Base-by-base conservation (phyloP, 108 stramenopile genomes). In the Cyclotella kingstonii region DNA sequence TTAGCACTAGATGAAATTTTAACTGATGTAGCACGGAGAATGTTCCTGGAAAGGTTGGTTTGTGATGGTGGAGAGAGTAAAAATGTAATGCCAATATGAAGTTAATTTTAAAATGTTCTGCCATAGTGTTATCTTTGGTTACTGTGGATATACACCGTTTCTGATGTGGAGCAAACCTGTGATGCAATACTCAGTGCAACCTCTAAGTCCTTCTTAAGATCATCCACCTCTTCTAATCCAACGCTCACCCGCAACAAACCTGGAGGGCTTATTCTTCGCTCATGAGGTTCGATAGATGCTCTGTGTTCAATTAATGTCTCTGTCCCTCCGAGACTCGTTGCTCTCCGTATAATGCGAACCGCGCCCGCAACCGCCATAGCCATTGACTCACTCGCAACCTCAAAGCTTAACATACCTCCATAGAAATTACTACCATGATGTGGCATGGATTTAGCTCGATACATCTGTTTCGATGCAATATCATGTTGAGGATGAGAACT, bases 311-410 rank as follows among this genome's bases (percentile, higher is more conserved):
- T 85, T 22, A 98, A 66, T 1, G 94, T 91, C 77, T 98, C 97
- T 7, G 96, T 95, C 27, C 95, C 97, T n/a, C 97, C 97, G 22
- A 98, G 70, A 66, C 90, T 92, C 17, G 95, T 96, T 19, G 96
- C 97, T 29, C 94, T 78, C 11, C 60, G 63, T 18, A 94, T 80
- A 3, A 86, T 64, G 48, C 70, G 60, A 28, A 94, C 64, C 3
- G 89, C 81, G 5, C 72, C 91, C 2, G 92, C 85, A 41, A 97
- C 86, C 10, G 85, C 85, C 63, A 80, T 87, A 7, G 96, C 96
- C 46, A 45, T 60, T 6, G 59, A 59, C 57, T 86, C 87, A 34
- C 54, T 62, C 17, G 69, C 63, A 22, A 97, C 58, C 69, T 96
- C 94, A 40, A 98, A 79, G 63, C 92, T 87, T 4, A 98, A 56